Evolutionary conservation across 495 filamentous ascomycete species (phyloP).

Genomic region (Amorphotheca resinae): DNA sequence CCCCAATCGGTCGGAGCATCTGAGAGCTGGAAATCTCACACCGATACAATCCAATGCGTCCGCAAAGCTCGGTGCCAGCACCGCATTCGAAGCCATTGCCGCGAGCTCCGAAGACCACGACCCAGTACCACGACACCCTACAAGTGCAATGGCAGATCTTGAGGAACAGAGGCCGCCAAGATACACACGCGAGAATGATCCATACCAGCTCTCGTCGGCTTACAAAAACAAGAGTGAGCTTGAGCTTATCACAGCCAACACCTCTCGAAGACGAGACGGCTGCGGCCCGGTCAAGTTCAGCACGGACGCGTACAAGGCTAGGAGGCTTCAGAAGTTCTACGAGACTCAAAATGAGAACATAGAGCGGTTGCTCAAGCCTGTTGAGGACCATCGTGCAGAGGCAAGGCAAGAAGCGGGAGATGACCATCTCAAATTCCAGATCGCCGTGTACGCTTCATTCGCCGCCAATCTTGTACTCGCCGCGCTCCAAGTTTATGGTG

Average conservation of each 20-base stretch:
- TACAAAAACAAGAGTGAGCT: conserved; percentile 74
- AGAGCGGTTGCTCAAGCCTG: conserved; percentile 77
- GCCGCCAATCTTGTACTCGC: conserved; percentile 71
- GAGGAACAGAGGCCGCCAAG: conserved; percentile 47
- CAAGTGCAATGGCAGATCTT: conserved; percentile 34
- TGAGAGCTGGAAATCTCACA: conserved; percentile 15
- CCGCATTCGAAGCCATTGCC: conserved; percentile 27
- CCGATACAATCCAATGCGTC: conserved; percentile 14
- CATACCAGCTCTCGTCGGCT: conserved; percentile 64
- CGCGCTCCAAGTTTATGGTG: conserved; percentile 76
- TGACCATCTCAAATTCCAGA: conserved; percentile 72
- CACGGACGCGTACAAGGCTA: conserved; percentile 33
- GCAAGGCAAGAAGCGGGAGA: conserved; percentile 68
- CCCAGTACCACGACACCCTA: conserved; percentile 33
- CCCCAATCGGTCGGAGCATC: conserved; percentile 19
- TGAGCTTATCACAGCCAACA: conserved; percentile 68
- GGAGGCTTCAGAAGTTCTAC: conserved; percentile 75
- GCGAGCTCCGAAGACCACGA: conserved; percentile 29
- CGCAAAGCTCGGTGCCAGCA: conserved; percentile 29
- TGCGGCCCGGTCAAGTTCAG: conserved; percentile 32
- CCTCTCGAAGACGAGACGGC: conserved; percentile 53
- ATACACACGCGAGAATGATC: conserved; percentile 55
- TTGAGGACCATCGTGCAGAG: conserved; percentile 76
- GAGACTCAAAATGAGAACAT: conserved; percentile 88
- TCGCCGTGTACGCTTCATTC: conserved; percentile 86